A percentile compares a stretch with the other conserved stretches of the same genome.
These are phyloP conservation scores for Hypoxylon perforatum DNA, from an alignment of 495 filamentous ascomycete genomes.

Conservation along the genomic window DNA sequence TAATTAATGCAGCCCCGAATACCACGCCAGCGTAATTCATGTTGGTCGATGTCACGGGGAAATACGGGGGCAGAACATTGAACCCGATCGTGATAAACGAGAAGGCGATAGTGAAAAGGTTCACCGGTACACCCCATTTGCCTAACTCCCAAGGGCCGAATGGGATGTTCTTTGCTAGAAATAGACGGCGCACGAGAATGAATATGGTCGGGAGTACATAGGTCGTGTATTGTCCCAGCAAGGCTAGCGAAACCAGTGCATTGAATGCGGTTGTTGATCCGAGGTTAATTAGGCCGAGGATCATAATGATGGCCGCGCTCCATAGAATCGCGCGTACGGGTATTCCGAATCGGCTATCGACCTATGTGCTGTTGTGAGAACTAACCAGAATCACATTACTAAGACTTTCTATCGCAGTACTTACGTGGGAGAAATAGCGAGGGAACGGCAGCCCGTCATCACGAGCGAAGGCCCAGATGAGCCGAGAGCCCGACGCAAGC, in stretches of 20 bases:
- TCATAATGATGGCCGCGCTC: slow-evolving; percentile 28
- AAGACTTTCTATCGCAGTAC: neutral
- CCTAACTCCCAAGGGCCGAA: slow-evolving; percentile 53
- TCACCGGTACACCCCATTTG: slow-evolving; percentile 59
- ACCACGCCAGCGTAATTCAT: slow-evolving; percentile 61
- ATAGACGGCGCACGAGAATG: slow-evolving; percentile 40
- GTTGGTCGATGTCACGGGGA: slow-evolving; percentile 51
- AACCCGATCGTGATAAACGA: slow-evolving; percentile 47
- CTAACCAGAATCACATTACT: neutral
- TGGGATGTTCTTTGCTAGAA: slow-evolving; percentile 22
- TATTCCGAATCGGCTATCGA: slow-evolving; percentile 32
- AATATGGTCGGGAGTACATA: slow-evolving; percentile 56
- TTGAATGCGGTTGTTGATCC: slow-evolving; percentile 58
- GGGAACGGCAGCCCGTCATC: slow-evolving; percentile 58
- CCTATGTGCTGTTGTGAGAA: slow-evolving; percentile 15
- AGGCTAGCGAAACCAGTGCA: slow-evolving; percentile 55
- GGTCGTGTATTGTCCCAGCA: slow-evolving; percentile 55
- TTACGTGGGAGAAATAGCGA: slow-evolving; percentile 46
- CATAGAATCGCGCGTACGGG: slow-evolving; percentile 31
- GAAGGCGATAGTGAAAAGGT: slow-evolving; percentile 54
- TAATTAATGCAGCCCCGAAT: slow-evolving; percentile 45
- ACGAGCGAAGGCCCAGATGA: slow-evolving; percentile 65
- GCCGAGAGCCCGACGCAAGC: slow-evolving; percentile 62
- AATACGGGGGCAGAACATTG: slow-evolving; percentile 50
- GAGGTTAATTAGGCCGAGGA: slow-evolving; percentile 58